Percentiles rank a stretch among this genome's conserved stretches.
Evolutionary conservation across 768 basidiomycete species (phyloP).

Genomic region (Tricholoma furcatifolium): DNA sequence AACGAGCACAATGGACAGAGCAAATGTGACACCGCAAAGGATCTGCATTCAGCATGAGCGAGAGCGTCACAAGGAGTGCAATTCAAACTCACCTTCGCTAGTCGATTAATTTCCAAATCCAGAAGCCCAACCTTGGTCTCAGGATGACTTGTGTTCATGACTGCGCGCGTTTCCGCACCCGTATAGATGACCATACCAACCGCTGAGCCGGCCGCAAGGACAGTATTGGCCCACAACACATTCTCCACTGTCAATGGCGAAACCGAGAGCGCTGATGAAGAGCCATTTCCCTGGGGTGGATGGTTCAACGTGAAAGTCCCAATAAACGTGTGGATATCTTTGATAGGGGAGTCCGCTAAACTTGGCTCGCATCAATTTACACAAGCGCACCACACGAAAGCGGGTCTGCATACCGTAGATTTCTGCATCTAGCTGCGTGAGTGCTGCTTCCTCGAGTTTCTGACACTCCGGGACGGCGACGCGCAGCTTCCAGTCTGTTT

Average conservation of each 20-base stretch:
- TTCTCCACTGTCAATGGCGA: conserved; percentile 95
- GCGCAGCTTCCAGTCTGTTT: conserved; percentile 98
- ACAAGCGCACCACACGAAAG: background rate
- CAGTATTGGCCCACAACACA: conserved; percentile 96
- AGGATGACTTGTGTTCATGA: conserved; percentile 98
- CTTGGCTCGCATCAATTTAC: conserved; percentile 16
- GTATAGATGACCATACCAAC: conserved; percentile 95
- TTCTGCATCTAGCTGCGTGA: conserved; percentile 78
- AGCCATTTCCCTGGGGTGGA: conserved; percentile 28
- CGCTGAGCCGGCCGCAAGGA: conserved; percentile 91
- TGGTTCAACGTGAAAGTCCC: conserved; percentile 84
- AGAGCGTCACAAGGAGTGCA: background rate
- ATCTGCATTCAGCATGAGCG: conserved; percentile 51
- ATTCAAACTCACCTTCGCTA: conserved; percentile 86
- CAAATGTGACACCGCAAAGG: conserved; percentile 91
- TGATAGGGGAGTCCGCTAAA: conserved; percentile 89
- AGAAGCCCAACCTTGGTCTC: conserved; percentile 91
- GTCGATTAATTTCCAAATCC: conserved; percentile 91
- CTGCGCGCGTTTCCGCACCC: conserved; percentile 91
- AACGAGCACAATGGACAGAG: conserved; percentile 85
- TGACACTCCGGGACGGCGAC: conserved; percentile 87
- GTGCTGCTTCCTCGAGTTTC: conserved; percentile 52
- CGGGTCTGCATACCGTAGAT: conserved; percentile 67
- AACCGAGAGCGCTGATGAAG: conserved; percentile 42
- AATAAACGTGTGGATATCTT: conserved; percentile 95